These are phyloP conservation scores for Graphilbum fragrans DNA, from an alignment of 2,329 filamentous ascomycete species.

Conservation along the genomic window DNA sequence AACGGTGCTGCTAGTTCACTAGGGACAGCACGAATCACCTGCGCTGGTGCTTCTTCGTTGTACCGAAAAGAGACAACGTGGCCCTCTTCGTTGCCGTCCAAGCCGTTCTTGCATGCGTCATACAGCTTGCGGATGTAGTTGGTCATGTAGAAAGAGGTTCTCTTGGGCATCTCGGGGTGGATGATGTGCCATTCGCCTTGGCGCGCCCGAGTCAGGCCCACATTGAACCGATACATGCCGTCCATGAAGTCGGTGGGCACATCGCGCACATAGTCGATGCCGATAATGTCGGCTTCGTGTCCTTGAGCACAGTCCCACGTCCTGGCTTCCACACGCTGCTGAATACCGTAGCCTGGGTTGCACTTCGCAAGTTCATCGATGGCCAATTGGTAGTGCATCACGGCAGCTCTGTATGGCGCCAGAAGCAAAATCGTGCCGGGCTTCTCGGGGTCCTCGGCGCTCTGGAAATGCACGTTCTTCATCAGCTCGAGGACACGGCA, in stretches of 20 bases:
- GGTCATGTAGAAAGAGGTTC: background rate
- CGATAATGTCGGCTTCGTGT: slow-evolving; percentile 33
- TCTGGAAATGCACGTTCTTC: slow-evolving; percentile 18
- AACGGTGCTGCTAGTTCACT: background rate
- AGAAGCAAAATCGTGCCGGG: slow-evolving; percentile 29
- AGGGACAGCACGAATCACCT: background rate
- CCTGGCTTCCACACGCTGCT: slow-evolving; percentile 22
- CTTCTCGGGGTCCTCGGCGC: slow-evolving; percentile 11
- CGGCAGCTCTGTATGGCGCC: slow-evolving; percentile 28
- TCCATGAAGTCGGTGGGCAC: slow-evolving; percentile 27
- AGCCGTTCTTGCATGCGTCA: slow-evolving; percentile 3
- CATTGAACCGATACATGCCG: slow-evolving; percentile 30
- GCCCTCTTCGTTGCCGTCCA: slow-evolving; percentile 7
- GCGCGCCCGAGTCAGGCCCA: slow-evolving; percentile 30
- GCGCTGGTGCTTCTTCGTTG: too few species aligned
- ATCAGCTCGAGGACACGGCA: slow-evolving; percentile 19
- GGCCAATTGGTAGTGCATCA: slow-evolving; percentile 20
- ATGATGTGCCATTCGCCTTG: slow-evolving; percentile 34
- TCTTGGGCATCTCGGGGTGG: slow-evolving; percentile 21
- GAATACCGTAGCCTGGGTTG: slow-evolving; percentile 12
- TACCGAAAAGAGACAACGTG: slow-evolving; percentile 3
- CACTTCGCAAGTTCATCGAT: slow-evolving; percentile 13
- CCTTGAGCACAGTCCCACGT: slow-evolving; percentile 34
- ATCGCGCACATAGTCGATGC: slow-evolving; percentile 33
- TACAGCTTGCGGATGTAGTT: slow-evolving; percentile 10